Conservation (phyloP, 2,329 filamentous ascomycete species). For the Trichophyton rubrum region DNA sequence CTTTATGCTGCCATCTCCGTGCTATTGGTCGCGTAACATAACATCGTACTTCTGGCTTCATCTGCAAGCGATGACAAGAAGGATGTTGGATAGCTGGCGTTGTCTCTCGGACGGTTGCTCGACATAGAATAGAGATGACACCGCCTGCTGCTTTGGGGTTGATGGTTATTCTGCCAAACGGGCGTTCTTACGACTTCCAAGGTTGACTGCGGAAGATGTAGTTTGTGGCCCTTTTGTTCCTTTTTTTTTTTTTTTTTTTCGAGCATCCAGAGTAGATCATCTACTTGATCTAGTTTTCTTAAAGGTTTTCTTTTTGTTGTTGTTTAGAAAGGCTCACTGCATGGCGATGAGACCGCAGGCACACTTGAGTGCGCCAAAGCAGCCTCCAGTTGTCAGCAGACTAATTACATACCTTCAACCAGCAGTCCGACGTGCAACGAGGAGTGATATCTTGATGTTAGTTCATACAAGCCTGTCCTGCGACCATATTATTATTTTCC, state of each 20-base stretch:
- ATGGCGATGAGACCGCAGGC: not conserved
- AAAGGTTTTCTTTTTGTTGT: too few species aligned
- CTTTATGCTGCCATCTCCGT: not conserved
- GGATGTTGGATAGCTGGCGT: not conserved
- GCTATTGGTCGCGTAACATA: not conserved
- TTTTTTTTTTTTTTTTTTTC: not conserved
- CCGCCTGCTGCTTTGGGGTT: not conserved
- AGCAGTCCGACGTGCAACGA: not conserved
- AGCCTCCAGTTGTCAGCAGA: not conserved
- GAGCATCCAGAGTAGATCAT: not conserved
- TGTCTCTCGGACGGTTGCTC: not conserved
- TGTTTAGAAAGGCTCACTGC: not conserved
- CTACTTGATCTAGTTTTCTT: not conserved
- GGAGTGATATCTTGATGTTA: conserved; percentile 9
- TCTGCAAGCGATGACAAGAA: too few species aligned
- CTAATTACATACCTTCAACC: conserved; percentile 7
- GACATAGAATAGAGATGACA: not conserved
- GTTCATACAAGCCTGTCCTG: not conserved
- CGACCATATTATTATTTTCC: not conserved
- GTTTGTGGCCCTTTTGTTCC: too few species aligned
- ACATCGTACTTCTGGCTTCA: not conserved
- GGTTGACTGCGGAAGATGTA: not conserved
- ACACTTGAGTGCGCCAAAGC: not conserved
- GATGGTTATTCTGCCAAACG: not conserved
- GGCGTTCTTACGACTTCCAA: not conserved